Evolutionary conservation across 2,329 filamentous ascomycete species (phyloP).

Genomic region (Bipolaris sorokiniana): DNA sequence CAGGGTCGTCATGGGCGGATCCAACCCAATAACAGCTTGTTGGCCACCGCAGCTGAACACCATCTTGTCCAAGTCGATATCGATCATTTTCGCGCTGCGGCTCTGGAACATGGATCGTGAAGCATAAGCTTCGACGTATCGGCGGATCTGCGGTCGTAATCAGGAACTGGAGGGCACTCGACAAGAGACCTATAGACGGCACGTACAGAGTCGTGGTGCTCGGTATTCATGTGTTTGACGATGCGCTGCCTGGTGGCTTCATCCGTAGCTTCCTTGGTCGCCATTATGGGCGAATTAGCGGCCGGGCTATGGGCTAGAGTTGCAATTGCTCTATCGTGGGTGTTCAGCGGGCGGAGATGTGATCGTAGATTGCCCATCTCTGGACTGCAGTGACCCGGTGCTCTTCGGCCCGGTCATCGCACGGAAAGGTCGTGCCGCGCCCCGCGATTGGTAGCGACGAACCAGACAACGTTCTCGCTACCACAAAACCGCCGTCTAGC

Average conservation of each 20-base stretch:
- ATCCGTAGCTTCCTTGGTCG: conserved; percentile 49
- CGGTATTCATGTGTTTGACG: conserved; percentile 84
- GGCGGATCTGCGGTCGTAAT: conserved; percentile 57
- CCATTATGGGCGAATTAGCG: conserved; percentile 25
- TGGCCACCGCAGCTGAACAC: conserved; percentile 62
- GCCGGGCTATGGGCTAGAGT: background rate
- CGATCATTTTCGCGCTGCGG: conserved; percentile 65
- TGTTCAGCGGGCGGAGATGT: background rate
- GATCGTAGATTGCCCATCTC: conserved; percentile 7
- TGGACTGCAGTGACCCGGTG: background rate
- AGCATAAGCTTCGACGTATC: conserved; percentile 78
- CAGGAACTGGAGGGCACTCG: conserved; percentile 1
- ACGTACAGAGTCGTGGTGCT: conserved; percentile 71
- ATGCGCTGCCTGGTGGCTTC: conserved; percentile 65
- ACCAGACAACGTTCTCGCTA: conserved; percentile 18
- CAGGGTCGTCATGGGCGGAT: conserved; percentile 72
- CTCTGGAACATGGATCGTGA: conserved; percentile 63
- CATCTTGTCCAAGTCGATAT: conserved; percentile 69
- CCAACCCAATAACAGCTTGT: conserved; percentile 63
- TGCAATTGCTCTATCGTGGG: background rate
- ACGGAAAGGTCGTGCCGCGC: conserved; percentile 12
- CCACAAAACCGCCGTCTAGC: conserved; percentile 11
- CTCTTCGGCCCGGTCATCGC: conserved; percentile 16
- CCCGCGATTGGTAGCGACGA: conserved; percentile 10
- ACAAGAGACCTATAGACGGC: conserved; percentile 1